Evolutionary conservation across 768 basidiomycete species (phyloP), one percentile per base, ranked within the genome.

Genomic region (Symmetrospora coprosmae): DNA sequence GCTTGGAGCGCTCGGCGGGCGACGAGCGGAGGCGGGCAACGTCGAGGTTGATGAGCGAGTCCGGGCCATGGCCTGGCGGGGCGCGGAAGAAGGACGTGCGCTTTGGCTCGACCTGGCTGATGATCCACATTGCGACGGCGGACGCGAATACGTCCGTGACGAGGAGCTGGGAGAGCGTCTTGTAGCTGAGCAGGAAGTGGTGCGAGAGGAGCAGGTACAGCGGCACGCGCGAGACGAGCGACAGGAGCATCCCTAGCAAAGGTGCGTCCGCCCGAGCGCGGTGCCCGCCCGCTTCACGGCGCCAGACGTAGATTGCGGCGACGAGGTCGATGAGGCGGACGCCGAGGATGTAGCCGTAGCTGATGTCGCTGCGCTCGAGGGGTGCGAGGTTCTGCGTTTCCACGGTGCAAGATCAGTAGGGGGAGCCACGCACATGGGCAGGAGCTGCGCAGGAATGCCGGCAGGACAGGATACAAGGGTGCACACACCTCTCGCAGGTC

Each of bases 341-440:
- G 2, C 27, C 55, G n/a, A 43, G 41, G 19, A 58, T 58, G 17
- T 38, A 58, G 28, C 41, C 43, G 41, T 43, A 58, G 16, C 41
- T 27, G 27, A 58, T 38, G 25, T 58, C 55, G 43, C 46, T 33
- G 19, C 55, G 40, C 31, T 58, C 55, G 55, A 58, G 30, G 55
- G 55, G 55, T 46, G 55, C 55, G 28, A 58, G 55, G 41, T 58
- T 58, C 55, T 58, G 25, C 35, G 37, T n/a, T n/a, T n/a, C n/a
- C n/a, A n/a, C n/a, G n/a, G n/a, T n/a, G n/a, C n/a, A n/a, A n/a
- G n/a, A n/a, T n/a, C n/a, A n/a, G n/a, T n/a, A n/a, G n/a, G n/a
- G n/a, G n/a, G n/a, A n/a, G n/a, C n/a, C n/a, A n/a, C n/a, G n/a
- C n/a, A n/a, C n/a, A n/a, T n/a, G n/a, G n/a, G n/a, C n/a, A n/a